phyloP scores from a whole-genome alignment of 768 basidiomycete species.

The Heimioporus sp. region DNA sequence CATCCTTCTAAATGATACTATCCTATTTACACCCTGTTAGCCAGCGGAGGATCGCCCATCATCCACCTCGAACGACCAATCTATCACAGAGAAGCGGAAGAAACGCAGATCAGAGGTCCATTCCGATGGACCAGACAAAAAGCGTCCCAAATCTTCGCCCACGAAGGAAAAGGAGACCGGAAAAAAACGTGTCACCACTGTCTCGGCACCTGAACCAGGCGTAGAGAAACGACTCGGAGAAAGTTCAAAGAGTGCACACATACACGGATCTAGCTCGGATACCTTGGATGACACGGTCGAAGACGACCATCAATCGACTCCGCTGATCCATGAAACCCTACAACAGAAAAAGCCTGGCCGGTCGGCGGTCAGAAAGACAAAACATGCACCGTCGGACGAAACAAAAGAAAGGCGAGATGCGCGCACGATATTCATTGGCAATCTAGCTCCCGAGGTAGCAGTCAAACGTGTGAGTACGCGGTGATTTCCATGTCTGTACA shows the following conservation, averaged over 20 bases:
- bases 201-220: not conserved
- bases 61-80: conserved; percentile 2
- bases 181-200: conserved; percentile 4
- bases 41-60: not conserved
- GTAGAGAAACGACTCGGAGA: not conserved
- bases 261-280: conserved; percentile 28
- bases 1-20: conserved; percentile 10
- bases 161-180: conserved; percentile 13
- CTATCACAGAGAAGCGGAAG: conserved; percentile 5
- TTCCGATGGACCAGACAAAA: conserved; percentile 13
- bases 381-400: conserved; percentile 65
- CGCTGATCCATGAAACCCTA: conserved; percentile 66
- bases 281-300: conserved; percentile 21
- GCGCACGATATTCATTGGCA: conserved; percentile 91
- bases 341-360: conserved; percentile 28
- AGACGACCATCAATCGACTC: conserved; percentile 34
- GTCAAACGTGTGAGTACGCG: conserved; percentile 62
- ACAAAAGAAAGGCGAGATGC: conserved; percentile 69
- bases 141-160: conserved; percentile 15
- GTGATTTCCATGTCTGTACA: not conserved
- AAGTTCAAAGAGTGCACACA: conserved; percentile 3
- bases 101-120: conserved; percentile 12
- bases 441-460: conserved; percentile 74
- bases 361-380: conserved; percentile 33
- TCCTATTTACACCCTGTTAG: conserved; percentile 10